Base-by-base conservation (phyloP, 2,329 filamentous ascomycete species). In the Apiospora arundinis region DNA sequence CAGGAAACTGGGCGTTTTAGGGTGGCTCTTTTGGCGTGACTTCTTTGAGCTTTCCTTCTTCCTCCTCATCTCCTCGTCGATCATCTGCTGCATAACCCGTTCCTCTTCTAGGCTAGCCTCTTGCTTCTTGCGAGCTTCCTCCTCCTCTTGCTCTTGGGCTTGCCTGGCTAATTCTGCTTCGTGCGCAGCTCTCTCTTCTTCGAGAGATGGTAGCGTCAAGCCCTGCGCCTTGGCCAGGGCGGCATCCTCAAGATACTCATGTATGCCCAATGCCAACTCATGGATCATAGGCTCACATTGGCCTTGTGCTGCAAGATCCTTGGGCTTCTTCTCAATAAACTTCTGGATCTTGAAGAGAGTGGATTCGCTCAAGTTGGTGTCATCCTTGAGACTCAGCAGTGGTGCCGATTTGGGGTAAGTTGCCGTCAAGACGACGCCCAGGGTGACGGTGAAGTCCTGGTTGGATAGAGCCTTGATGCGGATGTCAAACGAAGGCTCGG, bases 391-490 rank as follows among this genome's bases (percentile, higher is more conserved):
- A 5, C 88, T 90, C 18, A 97, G 83, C 14, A 94, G 84, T 1
- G 95, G 95, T 1, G 91, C 84, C 1, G 94, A 93, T 79, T 94
- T 97, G 4, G 95, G 96, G 80, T 98, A 98, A 0, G 95, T 97
- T 8, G 95, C 93, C 11, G 94, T 96, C 75, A 98, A 85, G 70
- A 93, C 92, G 69, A 97, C 94, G 67, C 89, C 87, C n/a, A 98
- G 83, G 1, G 90, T 90, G 49, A 95, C 86, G 37, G 87, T 87
- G 72, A 94, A 88, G 67, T 95, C 92, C 48, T 90, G 87, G 77
- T 96, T 92, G 0, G 90, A 91, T 4, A 90, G 90, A 12, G 94
- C 89, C 77, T 90, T 94, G 74, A 98, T 87, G 69, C 88, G 90
- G 69, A 98, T 91, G 75, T 93, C 93, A 80, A 98, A 97, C 0